Base-by-base conservation (phyloP, 2,329 filamentous ascomycete species). In the Periconia sp. region DNA sequence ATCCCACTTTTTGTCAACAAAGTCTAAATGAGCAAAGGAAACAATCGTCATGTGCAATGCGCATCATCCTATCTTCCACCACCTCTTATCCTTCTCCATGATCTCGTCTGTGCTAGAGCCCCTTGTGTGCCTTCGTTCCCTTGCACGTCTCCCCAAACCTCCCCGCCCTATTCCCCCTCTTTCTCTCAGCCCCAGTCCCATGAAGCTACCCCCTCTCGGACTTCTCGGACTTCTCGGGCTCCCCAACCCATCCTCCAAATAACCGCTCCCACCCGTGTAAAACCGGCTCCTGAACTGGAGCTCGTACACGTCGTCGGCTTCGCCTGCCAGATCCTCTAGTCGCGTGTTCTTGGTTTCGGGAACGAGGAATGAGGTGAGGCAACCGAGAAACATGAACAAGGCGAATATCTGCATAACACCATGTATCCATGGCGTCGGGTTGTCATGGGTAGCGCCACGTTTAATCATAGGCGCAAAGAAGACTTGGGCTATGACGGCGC, bases 341-440 rank as follows among this genome's bases (percentile, higher is more conserved):
- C 89, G 91, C 70, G 85, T 80, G 1, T 87, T 82, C 76, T 88
- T 91, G 0, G 87, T 92, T 75, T 92, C 90, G 0, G 89, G 89
- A 19, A 92, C 85, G n/a, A 93, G 75, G 3, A 92, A 76, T 1
- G 86, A 86, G 2, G 85, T 84, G 45, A 90, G 73, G 45, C 84
- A 82, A 35, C 90, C 90, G 48, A 82, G 81, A 6, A 92, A 79
- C 90, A 92, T 92, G 78, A 93, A 92, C 10, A 91, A 78, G 0
- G 88, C 88, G 71, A 90, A 92, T 37, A 92, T 88, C 69, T 91
- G 81, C 77, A 93, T 86, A 37, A 92, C 82, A 52, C 88, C 85
- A 70, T 89, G 82, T 50, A 92, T 80, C 82, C 87, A 89, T 1
- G 87, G 88, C 1, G 73, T 78, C 0, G 81, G 81, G 18, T 77